Base-by-base conservation (phyloP, 2,329 filamentous ascomycete species). In the Botrytis porri region DNA sequence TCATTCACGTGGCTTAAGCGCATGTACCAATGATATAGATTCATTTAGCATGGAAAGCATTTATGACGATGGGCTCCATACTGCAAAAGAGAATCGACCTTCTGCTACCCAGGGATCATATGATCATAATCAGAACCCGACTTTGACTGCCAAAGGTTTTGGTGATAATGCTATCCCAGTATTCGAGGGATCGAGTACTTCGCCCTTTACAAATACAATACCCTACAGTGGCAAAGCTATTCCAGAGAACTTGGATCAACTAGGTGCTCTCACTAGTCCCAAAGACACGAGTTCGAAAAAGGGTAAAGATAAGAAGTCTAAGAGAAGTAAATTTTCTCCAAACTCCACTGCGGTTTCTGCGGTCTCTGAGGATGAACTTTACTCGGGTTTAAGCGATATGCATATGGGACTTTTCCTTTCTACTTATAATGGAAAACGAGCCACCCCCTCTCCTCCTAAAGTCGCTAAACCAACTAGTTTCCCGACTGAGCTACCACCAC, bases 371-470 rank as follows among this genome's bases (percentile, higher is more conserved):
- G 54, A 69, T 35, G 25, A 41, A n/a, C 37, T 69, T 29, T 69
- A 69, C 65, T 57, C 65, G 1, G 65, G 65, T 9, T 57, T 69
- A 57, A 69, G 51, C n/a, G 65, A 69, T 32, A 57, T 57, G 51
- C 65, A 69, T 5, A 41, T 39, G 10, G 65, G 65, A 16, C 45
- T 69, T 4, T 69, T 57, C 14, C 35, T 69, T 37, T 57, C 48
- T 29, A 69, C 48, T 20, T 69, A 69, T 4, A 69, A 69, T 25
- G 65, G 65, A 8, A n/a, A 35, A 25, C 48, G 35, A 25, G 48
- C 25, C 1, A 41, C 59, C 29, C 22, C 6, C 5, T 39, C 41
- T 39, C 41, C 32, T 22, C 5, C 59, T 29, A 48, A 64, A 20
- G 32, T 25, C 29, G 20, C 43, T 10, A 39, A 51, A 32, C 16